phyloP scores from a whole-genome alignment of 2,329 filamentous ascomycete species.

The Leptosphaerulina australis region DNA sequence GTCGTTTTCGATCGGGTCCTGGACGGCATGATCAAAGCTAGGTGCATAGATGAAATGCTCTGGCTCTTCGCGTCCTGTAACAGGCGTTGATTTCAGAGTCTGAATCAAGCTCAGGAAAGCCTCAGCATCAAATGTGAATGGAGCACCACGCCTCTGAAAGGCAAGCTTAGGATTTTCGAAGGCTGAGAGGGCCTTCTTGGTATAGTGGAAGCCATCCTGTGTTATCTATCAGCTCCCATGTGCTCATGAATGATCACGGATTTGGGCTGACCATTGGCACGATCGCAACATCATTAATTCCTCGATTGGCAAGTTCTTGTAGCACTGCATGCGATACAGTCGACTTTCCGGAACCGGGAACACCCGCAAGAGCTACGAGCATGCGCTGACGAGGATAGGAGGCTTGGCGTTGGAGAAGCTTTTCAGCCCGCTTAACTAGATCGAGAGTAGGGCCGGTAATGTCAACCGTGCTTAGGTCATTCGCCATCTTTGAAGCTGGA shows the following conservation, averaged over 20 bases:
- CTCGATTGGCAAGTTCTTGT: slow-evolving; percentile 26
- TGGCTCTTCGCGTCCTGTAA: slow-evolving; percentile 23
- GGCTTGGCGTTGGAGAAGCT: slow-evolving; percentile 28
- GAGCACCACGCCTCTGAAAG: slow-evolving; percentile 34
- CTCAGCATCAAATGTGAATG: slow-evolving; percentile 35
- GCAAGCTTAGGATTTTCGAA: slow-evolving; percentile 29
- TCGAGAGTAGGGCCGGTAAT: slow-evolving; percentile 23
- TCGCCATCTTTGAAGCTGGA: slow-evolving; percentile 16
- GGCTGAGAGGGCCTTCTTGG: slow-evolving; percentile 24
- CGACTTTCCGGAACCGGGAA: slow-evolving; percentile 37
- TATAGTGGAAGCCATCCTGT: slow-evolving; percentile 38
- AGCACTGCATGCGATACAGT: slow-evolving; percentile 33
- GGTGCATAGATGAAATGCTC: slow-evolving; percentile 27
- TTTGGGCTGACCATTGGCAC: slow-evolving; percentile 33
- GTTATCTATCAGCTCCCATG: neutral
- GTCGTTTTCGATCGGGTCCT: slow-evolving; percentile 29
- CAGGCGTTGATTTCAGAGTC: slow-evolving; percentile 21
- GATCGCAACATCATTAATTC: slow-evolving; percentile 27
- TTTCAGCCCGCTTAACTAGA: slow-evolving; percentile 27
- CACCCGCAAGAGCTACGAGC: slow-evolving; percentile 36
- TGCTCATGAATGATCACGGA: neutral
- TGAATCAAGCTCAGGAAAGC: slow-evolving; percentile 27
- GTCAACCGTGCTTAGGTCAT: slow-evolving; percentile 14
- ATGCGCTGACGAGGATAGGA: slow-evolving; percentile 28
- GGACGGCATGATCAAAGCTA: slow-evolving; percentile 34